Evolutionary conservation across 83 land plant species (phyloP).

Genomic region (Diphasiastrum complanatum): DNA sequence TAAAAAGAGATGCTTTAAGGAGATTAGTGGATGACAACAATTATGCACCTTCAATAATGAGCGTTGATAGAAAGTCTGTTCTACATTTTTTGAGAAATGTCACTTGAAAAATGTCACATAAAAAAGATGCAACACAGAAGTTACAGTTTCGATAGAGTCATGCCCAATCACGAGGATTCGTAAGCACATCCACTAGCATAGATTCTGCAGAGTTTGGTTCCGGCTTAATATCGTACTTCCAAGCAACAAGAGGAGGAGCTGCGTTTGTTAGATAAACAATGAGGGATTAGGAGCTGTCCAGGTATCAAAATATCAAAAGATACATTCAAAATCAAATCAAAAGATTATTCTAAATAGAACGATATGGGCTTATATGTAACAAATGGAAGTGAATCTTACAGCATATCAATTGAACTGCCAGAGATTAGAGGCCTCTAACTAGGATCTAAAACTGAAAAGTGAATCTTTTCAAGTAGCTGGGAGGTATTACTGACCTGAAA

Average conservation of each 20-base stretch:
- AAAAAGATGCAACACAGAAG: no score
- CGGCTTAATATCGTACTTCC: conserved; percentile 37
- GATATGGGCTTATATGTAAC: no score
- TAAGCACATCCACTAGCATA: conserved; percentile 24
- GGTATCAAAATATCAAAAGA: background rate
- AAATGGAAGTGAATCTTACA: no score
- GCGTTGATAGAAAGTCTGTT: no score
- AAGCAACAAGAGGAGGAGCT: conserved; percentile 44
- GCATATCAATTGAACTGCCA: background rate
- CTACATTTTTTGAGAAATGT: no score
- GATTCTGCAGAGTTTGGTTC: conserved; percentile 31
- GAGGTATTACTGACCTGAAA: conserved; percentile 39
- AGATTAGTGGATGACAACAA: no score
- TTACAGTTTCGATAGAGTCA: no score
- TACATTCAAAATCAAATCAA: background rate
- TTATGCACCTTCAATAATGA: no score
- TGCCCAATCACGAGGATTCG: conserved; percentile 31
- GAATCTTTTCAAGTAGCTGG: no score
- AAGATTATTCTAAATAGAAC: no score
- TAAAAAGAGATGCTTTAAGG: no score
- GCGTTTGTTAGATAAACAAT: conserved; percentile 13
- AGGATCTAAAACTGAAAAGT: background rate
- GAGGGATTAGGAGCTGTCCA: background rate
- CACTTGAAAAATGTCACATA: no score
- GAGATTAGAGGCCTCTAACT: background rate